Percentiles rank a stretch among this genome's conserved stretches.
phyloP scores from a whole-genome alignment of 805 yeast species.

The Lachancea lanzarotensis region DNA sequence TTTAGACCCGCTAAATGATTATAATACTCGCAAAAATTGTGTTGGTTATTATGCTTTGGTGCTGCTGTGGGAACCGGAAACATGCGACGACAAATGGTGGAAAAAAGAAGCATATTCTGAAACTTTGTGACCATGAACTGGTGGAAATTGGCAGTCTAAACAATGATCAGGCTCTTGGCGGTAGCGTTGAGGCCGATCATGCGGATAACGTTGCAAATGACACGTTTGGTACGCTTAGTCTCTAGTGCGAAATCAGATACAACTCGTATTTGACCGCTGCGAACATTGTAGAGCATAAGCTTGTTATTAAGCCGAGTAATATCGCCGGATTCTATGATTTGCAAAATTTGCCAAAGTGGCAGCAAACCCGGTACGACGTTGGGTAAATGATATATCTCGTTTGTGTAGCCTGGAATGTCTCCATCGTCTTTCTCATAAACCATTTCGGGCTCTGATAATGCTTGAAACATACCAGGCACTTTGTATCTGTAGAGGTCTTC shows the following conservation, averaged over 20 bases:
- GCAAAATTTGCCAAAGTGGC: slow-evolving; percentile 42
- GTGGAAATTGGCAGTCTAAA: slow-evolving; percentile 4
- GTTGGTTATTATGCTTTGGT: no score
- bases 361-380: slow-evolving; percentile 45
- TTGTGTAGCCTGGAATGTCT: slow-evolving; percentile 8
- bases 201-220: slow-evolving; percentile 39
- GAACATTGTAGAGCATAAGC: slow-evolving; percentile 21
- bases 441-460: slow-evolving; percentile 3
- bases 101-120: no score
- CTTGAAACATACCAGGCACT: neutral
- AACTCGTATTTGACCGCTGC: slow-evolving; percentile 22
- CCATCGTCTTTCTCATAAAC: slow-evolving; percentile 14
- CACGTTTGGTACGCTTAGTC: slow-evolving; percentile 18
- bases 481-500: slow-evolving; percentile 12
- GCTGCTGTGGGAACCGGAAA: no score
- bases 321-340: slow-evolving; percentile 30
- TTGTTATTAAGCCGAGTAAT: slow-evolving; percentile 20
- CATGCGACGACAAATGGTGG: no score
- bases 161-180: slow-evolving; percentile 24
- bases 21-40: no score
- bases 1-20: no score
- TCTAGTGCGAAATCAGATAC: slow-evolving; percentile 22
- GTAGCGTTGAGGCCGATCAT: slow-evolving; percentile 38
- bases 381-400: slow-evolving; percentile 30
- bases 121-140: no score